Conservation (phyloP, 208 protist genomes). For the Angomonas ambiguus region DNA sequence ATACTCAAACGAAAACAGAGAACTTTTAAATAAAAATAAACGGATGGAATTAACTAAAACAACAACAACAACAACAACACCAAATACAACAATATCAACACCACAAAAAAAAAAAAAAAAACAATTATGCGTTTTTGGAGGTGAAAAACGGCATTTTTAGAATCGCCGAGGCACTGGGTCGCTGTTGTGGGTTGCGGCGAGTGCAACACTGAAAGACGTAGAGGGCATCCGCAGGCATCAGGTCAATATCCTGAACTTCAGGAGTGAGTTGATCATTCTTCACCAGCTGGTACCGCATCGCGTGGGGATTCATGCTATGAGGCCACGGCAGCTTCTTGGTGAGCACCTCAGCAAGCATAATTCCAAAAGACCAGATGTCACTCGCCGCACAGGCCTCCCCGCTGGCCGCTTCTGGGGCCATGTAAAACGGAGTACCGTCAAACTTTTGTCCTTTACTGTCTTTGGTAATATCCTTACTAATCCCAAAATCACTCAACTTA, state of each 20-base stretch:
- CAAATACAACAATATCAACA: neutral
- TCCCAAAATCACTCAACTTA: conserved; percentile 87
- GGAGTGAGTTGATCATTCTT: conserved; percentile 27
- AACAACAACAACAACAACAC: neutral
- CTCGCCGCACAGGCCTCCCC: conserved; percentile 33
- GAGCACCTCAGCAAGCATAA: conserved; percentile 68
- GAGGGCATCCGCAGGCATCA: conserved; percentile 27
- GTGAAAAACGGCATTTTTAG: conserved; percentile 47
- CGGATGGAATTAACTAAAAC: neutral
- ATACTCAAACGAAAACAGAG: neutral
- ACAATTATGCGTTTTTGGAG: neutral
- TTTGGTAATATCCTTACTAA: conserved; percentile 40
- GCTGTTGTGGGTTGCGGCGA: conserved; percentile 21
- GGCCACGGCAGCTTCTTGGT: conserved; percentile 54
- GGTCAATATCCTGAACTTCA: conserved; percentile 17
- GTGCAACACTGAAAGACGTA: conserved; percentile 48
- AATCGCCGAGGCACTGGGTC: conserved; percentile 45
- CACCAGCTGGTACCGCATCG: conserved; percentile 37
- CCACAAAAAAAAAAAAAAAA: no score
- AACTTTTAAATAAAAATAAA: neutral
- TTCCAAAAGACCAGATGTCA: conserved; percentile 84
- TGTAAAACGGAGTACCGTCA: conserved; percentile 72
- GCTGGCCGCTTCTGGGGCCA: conserved; percentile 55
- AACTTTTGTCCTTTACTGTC: conserved; percentile 15
- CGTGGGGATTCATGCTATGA: conserved; percentile 20